These are phyloP conservation scores for Flammula alnicola DNA, from an alignment of 1,284 basidiomycete species.

Conservation along the genomic window DNA sequence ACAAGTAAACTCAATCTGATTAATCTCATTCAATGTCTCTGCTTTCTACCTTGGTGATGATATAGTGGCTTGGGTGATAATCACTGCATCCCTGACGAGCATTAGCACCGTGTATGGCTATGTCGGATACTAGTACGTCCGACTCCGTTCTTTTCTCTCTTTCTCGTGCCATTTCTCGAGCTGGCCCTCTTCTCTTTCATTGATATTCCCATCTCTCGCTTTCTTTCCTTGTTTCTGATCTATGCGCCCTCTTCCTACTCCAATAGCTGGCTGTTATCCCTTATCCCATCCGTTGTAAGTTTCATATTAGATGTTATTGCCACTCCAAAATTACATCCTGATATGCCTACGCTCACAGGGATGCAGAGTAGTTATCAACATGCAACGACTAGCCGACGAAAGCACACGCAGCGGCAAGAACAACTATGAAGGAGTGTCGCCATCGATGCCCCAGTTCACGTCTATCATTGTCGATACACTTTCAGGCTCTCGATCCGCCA, in stretches of 20 bases:
- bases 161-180: slow-evolving; percentile 17
- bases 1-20: slow-evolving; percentile 4
- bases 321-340: neutral
- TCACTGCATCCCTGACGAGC: slow-evolving; percentile 18
- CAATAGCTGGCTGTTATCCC: slow-evolving; percentile 23
- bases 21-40: neutral
- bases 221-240: neutral
- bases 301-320: neutral
- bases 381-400: slow-evolving; percentile 21
- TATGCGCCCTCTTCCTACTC: no score
- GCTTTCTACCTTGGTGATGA: neutral
- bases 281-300: slow-evolving; percentile 24
- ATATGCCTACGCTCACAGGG: slow-evolving; percentile 13
- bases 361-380: slow-evolving; percentile 26
- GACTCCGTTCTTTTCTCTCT: slow-evolving; percentile 23
- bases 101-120: slow-evolving; percentile 23
- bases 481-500: neutral
- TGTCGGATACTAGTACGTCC: slow-evolving; percentile 26
- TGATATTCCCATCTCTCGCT: neutral
- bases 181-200: slow-evolving; percentile 2
- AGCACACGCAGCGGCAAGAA: neutral
- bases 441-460: slow-evolving; percentile 15
- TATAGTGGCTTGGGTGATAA: slow-evolving; percentile 19
- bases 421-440: neutral
- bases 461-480: slow-evolving; percentile 13